phyloP scores from a whole-genome alignment of 768 basidiomycete genomes.

The Suillus discolor region DNA sequence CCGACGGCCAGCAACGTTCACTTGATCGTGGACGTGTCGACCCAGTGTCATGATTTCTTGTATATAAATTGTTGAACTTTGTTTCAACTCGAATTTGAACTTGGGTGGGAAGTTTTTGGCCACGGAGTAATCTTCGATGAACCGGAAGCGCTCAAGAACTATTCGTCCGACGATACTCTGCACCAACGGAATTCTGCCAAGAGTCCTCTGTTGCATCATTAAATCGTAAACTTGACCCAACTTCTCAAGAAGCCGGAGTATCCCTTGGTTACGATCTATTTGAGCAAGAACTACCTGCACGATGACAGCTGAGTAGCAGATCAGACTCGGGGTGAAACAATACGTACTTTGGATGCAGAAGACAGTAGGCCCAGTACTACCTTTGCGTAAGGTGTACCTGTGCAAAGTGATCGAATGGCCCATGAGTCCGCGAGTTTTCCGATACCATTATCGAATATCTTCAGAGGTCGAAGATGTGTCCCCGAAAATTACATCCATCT shows the following conservation, averaged over 20 bases:
- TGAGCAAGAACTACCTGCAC: conserved; percentile 1
- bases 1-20: too few species aligned
- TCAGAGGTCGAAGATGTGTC: neutral
- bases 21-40: too few species aligned
- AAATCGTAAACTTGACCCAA: conserved; percentile 7
- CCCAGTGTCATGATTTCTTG: too few species aligned
- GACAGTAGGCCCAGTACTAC: conserved; percentile 1
- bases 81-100: too few species aligned
- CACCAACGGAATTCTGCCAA: neutral
- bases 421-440: neutral
- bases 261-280: neutral
- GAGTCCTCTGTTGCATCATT: neutral
- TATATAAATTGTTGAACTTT: too few species aligned
- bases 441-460: neutral
- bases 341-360: neutral
- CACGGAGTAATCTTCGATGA: conserved; percentile 11
- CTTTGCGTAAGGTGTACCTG: conserved; percentile 9
- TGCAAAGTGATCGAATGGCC: neutral
- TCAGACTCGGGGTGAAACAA: neutral
- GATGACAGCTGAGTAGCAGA: neutral
- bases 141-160: conserved; percentile 7
- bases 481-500: neutral
- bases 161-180: conserved; percentile 1
- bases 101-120: neutral
- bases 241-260: conserved; percentile 5